phyloP scores from a whole-genome alignment of 116 monocot genomes.

The Trichopus zeylanicus region DNA sequence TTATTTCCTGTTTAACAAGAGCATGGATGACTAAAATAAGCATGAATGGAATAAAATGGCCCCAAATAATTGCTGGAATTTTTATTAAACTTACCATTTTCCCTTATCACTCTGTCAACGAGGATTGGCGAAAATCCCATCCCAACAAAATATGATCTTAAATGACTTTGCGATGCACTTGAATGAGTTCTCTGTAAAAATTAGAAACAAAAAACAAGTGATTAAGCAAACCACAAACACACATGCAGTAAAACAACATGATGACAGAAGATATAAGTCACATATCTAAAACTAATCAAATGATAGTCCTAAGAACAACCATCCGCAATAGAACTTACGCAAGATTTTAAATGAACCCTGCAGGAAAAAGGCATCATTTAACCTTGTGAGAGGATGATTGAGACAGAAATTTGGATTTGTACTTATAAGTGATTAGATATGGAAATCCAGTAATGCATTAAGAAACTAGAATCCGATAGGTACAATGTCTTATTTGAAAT shows the following conservation, averaged over 20 bases:
- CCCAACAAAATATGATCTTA: constrained; percentile 46
- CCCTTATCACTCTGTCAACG: constrained; percentile 49
- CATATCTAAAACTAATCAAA: too few species aligned
- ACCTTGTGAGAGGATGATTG: neutral
- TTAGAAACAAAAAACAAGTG: neutral
- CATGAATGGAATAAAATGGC: neutral
- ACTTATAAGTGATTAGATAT: too few species aligned
- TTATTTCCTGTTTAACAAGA: neutral
- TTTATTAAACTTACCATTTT: constrained; percentile 34
- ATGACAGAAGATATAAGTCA: too few species aligned
- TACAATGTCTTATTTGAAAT: too few species aligned
- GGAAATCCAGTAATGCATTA: too few species aligned
- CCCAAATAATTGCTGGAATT: neutral
- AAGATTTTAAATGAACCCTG: neutral
- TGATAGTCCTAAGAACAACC: too few species aligned
- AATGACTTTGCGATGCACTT: constrained; percentile 30
- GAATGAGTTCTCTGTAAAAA: constrained; percentile 30
- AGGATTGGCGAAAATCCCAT: constrained; percentile 62
- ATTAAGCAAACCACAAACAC: too few species aligned
- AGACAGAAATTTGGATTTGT: neutral
- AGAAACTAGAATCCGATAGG: too few species aligned
- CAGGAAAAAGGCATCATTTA: too few species aligned
- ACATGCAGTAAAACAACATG: neutral
- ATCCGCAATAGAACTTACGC: neutral
- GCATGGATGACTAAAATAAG: neutral